Conservation (phyloP, 768 basidiomycete species). For the Mycena galericulata region DNA sequence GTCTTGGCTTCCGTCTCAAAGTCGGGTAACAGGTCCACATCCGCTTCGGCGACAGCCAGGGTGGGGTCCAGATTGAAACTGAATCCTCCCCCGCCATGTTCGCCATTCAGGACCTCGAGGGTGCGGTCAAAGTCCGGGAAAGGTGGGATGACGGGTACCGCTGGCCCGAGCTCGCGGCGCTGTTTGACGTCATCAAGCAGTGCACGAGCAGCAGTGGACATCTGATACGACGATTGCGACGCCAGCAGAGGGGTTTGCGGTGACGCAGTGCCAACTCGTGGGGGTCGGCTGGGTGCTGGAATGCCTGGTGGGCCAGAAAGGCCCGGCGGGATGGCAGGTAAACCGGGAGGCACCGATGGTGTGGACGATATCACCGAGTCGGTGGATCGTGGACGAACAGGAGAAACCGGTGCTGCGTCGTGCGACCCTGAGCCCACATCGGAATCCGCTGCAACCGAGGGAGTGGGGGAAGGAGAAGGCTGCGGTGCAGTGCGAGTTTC, state of each 20-base stretch:
- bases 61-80: conserved; percentile 90
- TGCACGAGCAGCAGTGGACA: conserved; percentile 87
- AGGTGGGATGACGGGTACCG: conserved; percentile 63
- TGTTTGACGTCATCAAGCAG: conserved; percentile 87
- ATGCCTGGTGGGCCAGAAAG: conserved; percentile 70
- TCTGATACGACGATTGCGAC: conserved; percentile 80
- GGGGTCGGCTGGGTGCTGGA: conserved; percentile 63
- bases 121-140: conserved; percentile 94
- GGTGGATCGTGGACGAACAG: conserved; percentile 54
- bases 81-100: conserved; percentile 74
- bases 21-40: conserved; percentile 57
- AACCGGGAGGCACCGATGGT: conserved; percentile 48
- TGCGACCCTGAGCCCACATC: conserved; percentile 61
- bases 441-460: conserved; percentile 63
- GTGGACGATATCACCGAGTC: conserved; percentile 51
- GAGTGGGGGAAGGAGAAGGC: conserved; percentile 56
- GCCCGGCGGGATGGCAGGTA: conserved; percentile 53
- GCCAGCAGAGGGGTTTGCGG: conserved; percentile 65
- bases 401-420: conserved; percentile 54
- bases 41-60: conserved; percentile 60
- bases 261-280: conserved; percentile 61
- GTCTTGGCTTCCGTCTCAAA: conserved; percentile 63
- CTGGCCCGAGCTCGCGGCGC: conserved; percentile 69
- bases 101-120: conserved; percentile 75
- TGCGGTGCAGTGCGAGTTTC: conserved; percentile 41